Evolutionary conservation across 306 rosid species (phyloP), one percentile per base, ranked within the genome.

Genomic region (Boehmeria nivea): DNA sequence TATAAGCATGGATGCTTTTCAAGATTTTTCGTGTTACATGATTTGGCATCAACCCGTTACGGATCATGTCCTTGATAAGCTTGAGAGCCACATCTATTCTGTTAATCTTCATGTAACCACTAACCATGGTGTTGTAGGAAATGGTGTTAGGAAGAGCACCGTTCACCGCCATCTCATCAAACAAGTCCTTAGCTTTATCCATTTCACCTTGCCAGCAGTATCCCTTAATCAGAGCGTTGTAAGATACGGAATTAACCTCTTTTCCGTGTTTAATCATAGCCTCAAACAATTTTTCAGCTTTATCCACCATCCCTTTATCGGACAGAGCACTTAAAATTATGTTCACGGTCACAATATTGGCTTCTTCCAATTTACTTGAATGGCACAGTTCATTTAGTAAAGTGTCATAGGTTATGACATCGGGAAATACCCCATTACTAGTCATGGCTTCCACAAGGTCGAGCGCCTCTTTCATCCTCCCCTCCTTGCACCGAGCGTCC

Each of bases 61-160:
- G 38, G 42, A 45, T 51, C 77, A 78, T 73, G 47, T 78, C 79
- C 13, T 57, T 68, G 27, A 69, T 47, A 43, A 71, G 64, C 56
- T 44, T 27, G 67, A 65, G 49, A 16, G 74, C 79, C 52, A 65
- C 65, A 37, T 52, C 38, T 15, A 61, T 50, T 58, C 62, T 62
- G 51, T 55, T 55, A 47, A 21, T 18, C 60, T 61, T 61, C n/a
- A 71, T 49, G 64, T 52, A 60, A 12, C 69, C 76, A 14, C 64
- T 61, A 23, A 68, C 63, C 25, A 71, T 65, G 20, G 76, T 60
- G 13, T 58, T 57, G 34, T 65, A 72, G 14, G 63, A 50, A 22
- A 65, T 56, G 11, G 54, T 34, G 53, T 79, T 65, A 0, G 73
- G 76, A 17, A 58, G 48, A 67, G 68, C 31, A 16, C 66, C 72